A percentile compares a stretch with the other conserved stretches of the same genome.
These are phyloP conservation scores for Agapanthus africanus DNA, from an alignment of 106 monocot species.

Conservation along the genomic window DNA sequence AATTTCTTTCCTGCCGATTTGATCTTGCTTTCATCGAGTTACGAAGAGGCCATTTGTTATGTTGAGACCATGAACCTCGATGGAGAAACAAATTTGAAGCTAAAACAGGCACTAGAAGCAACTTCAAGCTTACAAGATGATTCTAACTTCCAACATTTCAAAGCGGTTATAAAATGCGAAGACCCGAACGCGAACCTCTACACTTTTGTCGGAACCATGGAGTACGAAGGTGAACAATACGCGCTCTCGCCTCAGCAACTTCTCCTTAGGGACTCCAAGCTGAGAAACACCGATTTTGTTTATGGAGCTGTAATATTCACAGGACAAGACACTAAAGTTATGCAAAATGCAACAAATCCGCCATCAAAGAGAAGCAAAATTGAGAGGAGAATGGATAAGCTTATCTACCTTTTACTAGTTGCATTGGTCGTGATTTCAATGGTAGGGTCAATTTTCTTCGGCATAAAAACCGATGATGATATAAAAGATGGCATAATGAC, in stretches of 20 bases:
- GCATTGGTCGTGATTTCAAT: constrained; percentile 48
- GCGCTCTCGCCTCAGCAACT: constrained; percentile 82
- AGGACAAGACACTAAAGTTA: constrained; percentile 88
- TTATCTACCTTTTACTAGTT: constrained; percentile 65
- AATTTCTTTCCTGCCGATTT: constrained; percentile 85
- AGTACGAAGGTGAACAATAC: constrained; percentile 42
- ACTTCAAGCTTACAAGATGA: constrained; percentile 64
- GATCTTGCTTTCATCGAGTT: constrained; percentile 78
- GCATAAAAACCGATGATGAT: constrained; percentile 51
- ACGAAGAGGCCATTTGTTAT: constrained; percentile 87
- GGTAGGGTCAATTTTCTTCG: constrained; percentile 75
- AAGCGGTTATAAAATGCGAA: constrained; percentile 56
- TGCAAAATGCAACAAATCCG: constrained; percentile 83
- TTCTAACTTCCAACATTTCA: constrained; percentile 47
- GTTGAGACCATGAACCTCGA: constrained; percentile 98
- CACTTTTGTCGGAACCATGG: constrained; percentile 77
- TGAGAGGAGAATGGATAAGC: constrained; percentile 79
- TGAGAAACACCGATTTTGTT: constrained; percentile 74
- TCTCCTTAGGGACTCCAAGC: constrained; percentile 83
- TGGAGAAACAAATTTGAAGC: constrained; percentile 88
- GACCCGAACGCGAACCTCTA: constrained; percentile 87
- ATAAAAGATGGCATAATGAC: constrained; percentile 43
- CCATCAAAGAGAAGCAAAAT: constrained; percentile 90
- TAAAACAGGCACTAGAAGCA: constrained; percentile 70
- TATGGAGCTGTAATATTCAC: constrained; percentile 83